Evolutionary conservation across 1,139 yeast genomes (phyloP), one percentile per base, ranked within the genome.

Genomic region (Pichia sp.): DNA sequence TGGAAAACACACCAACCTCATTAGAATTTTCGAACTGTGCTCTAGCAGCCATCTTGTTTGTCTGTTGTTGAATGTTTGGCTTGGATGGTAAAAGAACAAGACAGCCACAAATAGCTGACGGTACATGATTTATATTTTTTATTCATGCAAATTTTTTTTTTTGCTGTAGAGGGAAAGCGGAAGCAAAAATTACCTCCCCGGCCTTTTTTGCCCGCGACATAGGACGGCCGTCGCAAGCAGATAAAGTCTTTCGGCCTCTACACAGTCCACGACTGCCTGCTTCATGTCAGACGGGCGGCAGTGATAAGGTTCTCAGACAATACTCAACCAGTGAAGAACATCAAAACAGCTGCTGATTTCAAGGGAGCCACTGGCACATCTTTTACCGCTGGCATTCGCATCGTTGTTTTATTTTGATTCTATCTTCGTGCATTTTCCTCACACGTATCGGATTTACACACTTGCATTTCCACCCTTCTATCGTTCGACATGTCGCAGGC

Each of bases 1-100:
- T 93, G 74, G 98, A 80, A 70, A 95, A 95, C 57, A 95, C 99
- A 70, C 99, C 99, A 61, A 95, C 93, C 78, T 93, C 99, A 73
- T 93, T 93, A 57, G 97, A 91, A 75, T 93, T 93, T 78, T 93
- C 99, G 79, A 93, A 93, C 77, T 85, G 60, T 43, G 60, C 58
- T 63, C 61, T 58, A n/a, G 62, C 60, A 12, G 61, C 61, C 61
- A 58, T 58, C 7, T n/a, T 34, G 24, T 7, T 49, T 38, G 17
- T 40, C 43, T 46, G 20, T 9, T n/a, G 16, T 47, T 16, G 17
- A 4, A 3, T 47, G 30, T 16, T 24, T 47, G 29, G 29, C 29
- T 27, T 27, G 29, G 4, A 27, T 20, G 29, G 29, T 7, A 6
- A 6, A 27, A 7, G 29, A 27, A 27, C 6, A 27, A 27, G 6